Evolutionary conservation across 306 rosid genomes (phyloP), one percentile per base, ranked within the genome.

Genomic region (Lathyrus oleraceus): DNA sequence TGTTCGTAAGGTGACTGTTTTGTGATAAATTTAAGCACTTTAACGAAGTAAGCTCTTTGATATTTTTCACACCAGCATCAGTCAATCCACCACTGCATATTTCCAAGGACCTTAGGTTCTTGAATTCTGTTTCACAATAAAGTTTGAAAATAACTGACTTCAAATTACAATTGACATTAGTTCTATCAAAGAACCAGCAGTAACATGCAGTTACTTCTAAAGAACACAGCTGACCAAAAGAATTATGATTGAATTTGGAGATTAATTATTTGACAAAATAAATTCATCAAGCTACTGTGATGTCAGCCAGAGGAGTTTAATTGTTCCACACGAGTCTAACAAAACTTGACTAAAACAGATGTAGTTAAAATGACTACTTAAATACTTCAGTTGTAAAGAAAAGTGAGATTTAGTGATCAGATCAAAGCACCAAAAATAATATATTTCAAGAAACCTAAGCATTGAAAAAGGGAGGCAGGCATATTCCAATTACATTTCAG

Each of bases 31-130:
- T 94, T 76, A 94, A 82, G 81, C 89, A 79, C 48, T 73, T 78
- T 63, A 94, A 78, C 51, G 90, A 94, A 32, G 98, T 86, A 39
- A 94, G 89, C 49, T 88, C 96, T 72, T 85, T 90, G 64, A 94
- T 88, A 72, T 94, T 88, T 76, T 87, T 88, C 45, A 90, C 78
- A 61, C 98, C 98, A 48, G 89, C 85, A 87, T 94, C 98, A 11
- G 98, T 94, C 83, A 94, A 71, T 72, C 94, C 90, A 64, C 98
- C 98, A 8, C 98, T 87, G 36, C 98, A 94, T 78, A 90, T 85
- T 88, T 94, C 98, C 62, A 94, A 87, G 73, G 97, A 90, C 81
- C 81, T 89, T 71, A 94, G 86, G 71, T 86, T 85, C 84, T 94
- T 94, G 21, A 94, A 87, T 75, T 87, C 98, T 94, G 87, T 49